Evolutionary conservation across 1,284 basidiomycete species (phyloP), one percentile per base, ranked within the genome.

Genomic region (Polyporus tsugae): DNA sequence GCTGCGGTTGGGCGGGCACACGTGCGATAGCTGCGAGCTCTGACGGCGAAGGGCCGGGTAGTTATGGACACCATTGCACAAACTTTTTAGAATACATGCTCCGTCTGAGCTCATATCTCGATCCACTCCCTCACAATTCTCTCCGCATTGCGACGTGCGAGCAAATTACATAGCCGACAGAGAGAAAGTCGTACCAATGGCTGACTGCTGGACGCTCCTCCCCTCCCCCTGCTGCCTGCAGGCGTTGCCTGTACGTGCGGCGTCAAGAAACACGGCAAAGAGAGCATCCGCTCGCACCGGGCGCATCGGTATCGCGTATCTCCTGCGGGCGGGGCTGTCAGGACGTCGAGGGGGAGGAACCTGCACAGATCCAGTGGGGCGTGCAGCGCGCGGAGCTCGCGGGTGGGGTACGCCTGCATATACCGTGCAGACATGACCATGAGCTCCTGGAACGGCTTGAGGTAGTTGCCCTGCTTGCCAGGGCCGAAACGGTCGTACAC

Each of bases 401-500:
- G 67, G 13, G 67, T 64, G 39, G 59, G 63, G 46, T 60, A 64
- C 33, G 38, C 36, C 25, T 49, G 36, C 59, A 68, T 55, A 42
- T 64, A 68, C 11, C 67, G 67, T 41, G 58, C 60, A 35, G 67
- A 58, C 41, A 58, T 62, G 15, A 19, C 60, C 42, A 61, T 46
- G 17, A 68, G 63, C 17, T 35, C 41, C 13, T 83, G 78, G 19
- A 82, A 73, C 19, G 74, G 77, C 11, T 69, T 58, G 55, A 68
- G 49, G 63, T 62, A 68, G 6, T 35, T 10, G n/a, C 57, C 38
- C n/a, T 53, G 29, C 52, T 60, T 17, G n/a, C n/a, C 25, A 36
- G 63, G n/a, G 22, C 17, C n/a, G 64, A 84, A 84, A 35, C 78
- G 70, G 6, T 76, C 76, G 73, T 81, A 82, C 19, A 85, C 75